A percentile compares a stretch with the other conserved stretches of the same genome.
Evolutionary conservation across 345 rosid species (phyloP).

Genomic region (Trapa incisa): DNA sequence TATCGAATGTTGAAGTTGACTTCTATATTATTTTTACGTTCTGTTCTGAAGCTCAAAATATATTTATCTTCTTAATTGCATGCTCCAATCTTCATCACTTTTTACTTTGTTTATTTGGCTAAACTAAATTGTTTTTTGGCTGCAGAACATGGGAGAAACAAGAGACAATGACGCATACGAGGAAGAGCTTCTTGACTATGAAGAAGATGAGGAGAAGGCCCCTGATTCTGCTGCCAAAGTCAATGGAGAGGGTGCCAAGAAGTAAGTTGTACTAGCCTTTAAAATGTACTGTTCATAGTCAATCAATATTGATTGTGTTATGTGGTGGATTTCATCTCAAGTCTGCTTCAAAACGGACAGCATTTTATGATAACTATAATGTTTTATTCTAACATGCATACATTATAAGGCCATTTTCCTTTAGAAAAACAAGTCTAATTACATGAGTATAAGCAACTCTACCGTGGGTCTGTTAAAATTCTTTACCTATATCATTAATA

Average conservation of each 20-base stretch:
- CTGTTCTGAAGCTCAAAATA: not conserved
- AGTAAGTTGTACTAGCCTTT: constrained; percentile 29
- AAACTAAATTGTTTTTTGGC: not conserved
- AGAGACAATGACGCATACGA: constrained; percentile 92
- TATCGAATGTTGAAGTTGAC: not conserved
- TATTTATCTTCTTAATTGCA: not conserved
- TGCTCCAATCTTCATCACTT: not conserved
- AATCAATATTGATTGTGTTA: not conserved
- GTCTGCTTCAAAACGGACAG: too few relatives aligned
- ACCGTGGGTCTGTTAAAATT: too few relatives aligned
- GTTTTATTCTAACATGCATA: not conserved
- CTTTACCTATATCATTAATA: too few relatives aligned
- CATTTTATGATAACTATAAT: not conserved
- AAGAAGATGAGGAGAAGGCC: constrained; percentile 89
- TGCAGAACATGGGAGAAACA: constrained; percentile 60
- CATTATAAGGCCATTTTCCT: not conserved
- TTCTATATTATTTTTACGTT: not conserved
- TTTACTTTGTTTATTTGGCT: not conserved
- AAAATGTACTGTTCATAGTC: not conserved
- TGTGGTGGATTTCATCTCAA: not conserved
- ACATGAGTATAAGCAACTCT: too few relatives aligned
- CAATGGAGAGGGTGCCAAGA: constrained; percentile 81
- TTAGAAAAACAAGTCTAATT: not conserved
- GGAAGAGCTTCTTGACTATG: constrained; percentile 97
- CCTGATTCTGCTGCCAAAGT: constrained; percentile 56